phyloP scores from a whole-genome alignment of 306 rosid genomes.

The Pachyrhizus erosus region DNA sequence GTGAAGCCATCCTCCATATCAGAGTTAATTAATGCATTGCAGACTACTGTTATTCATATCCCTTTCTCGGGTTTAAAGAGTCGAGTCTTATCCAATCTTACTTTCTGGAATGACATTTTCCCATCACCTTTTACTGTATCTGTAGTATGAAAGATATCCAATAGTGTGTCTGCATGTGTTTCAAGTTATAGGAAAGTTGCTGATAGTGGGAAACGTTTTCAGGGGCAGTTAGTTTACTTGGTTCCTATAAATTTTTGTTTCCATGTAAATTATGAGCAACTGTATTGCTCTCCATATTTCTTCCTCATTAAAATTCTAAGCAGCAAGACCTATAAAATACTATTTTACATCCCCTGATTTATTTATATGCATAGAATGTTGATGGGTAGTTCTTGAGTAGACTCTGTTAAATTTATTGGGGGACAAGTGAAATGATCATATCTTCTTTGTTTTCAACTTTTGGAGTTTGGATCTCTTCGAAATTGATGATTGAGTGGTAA shows the following conservation, averaged over 20 bases:
- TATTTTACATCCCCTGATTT: too few species aligned
- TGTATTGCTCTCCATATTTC: neutral
- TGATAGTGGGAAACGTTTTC: neutral
- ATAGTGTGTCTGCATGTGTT: slow-evolving; percentile 5
- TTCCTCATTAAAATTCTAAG: neutral
- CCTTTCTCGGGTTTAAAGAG: neutral
- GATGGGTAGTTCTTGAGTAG: too few species aligned
- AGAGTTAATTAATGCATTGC: slow-evolving; percentile 11
- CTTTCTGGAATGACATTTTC: neutral
- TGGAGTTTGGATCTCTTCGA: too few species aligned
- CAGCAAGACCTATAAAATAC: neutral
- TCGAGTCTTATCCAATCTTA: neutral
- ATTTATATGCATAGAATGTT: too few species aligned
- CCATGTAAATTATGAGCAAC: slow-evolving; percentile 25
- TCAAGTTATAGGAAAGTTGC: neutral
- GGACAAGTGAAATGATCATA: too few species aligned
- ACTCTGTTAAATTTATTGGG: too few species aligned
- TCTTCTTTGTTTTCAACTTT: too few species aligned
- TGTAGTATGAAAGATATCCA: slow-evolving; percentile 1
- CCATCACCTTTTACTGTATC: neutral
- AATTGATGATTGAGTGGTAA: too few species aligned
- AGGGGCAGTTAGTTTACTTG: neutral
- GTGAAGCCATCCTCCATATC: neutral
- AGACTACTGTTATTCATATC: neutral
- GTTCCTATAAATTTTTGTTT: neutral